These are phyloP conservation scores for Cystobasidium slooffiae DNA, from an alignment of 1,284 basidiomycete species.

Conservation along the genomic window DNA sequence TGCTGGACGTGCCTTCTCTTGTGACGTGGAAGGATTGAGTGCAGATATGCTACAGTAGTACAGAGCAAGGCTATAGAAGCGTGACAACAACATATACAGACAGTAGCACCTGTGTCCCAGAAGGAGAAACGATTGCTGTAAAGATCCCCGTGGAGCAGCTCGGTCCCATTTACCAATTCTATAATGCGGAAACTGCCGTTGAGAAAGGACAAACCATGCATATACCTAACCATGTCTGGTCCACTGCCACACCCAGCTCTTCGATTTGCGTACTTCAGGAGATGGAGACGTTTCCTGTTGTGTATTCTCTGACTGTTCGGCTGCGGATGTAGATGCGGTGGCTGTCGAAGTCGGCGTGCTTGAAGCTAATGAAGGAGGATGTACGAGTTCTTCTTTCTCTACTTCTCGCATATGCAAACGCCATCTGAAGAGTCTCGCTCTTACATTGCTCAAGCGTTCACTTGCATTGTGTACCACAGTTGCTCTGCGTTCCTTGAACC, in stretches of 20 bases:
- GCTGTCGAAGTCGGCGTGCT: background rate
- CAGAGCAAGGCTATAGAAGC: too few species aligned
- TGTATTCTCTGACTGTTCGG: background rate
- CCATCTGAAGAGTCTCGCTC: slow-evolving; percentile 37
- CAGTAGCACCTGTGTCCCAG: too few species aligned
- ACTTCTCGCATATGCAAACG: slow-evolving; percentile 37
- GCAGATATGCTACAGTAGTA: too few species aligned
- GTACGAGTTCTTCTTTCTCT: slow-evolving; percentile 28
- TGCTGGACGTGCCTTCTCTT: too few species aligned
- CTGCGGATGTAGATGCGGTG: background rate
- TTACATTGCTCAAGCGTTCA: slow-evolving; percentile 25
- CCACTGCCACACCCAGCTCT: slow-evolving; percentile 42
- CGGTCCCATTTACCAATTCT: background rate
- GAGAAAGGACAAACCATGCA: background rate
- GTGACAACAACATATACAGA: too few species aligned
- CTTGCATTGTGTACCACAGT: slow-evolving; percentile 7
- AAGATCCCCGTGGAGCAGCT: too few species aligned
- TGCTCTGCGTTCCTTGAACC: slow-evolving; percentile 15
- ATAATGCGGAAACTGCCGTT: background rate
- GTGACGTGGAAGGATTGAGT: too few species aligned
- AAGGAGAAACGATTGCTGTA: too few species aligned
- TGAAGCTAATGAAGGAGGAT: background rate
- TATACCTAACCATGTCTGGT: slow-evolving; percentile 14
- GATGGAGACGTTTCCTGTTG: background rate
- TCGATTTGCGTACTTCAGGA: slow-evolving; percentile 15